These are phyloP conservation scores for Akebia trifoliata DNA, from an alignment of 164 flowering plant genomes.

Conservation along the genomic window DNA sequence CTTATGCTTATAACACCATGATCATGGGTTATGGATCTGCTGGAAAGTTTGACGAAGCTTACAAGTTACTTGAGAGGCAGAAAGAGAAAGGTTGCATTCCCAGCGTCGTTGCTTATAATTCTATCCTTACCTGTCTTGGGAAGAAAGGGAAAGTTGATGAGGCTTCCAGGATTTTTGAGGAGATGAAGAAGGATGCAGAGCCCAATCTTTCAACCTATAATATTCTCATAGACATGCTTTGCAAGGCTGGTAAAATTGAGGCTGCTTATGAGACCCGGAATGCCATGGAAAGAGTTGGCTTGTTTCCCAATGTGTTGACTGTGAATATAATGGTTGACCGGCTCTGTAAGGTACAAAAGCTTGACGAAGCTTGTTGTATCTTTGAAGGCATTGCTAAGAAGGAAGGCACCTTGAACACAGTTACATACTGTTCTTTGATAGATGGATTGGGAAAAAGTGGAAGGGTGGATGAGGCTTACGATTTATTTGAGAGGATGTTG, in stretches of 20 bases:
- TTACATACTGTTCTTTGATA: constrained; percentile 78
- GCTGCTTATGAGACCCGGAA: constrained; percentile 51
- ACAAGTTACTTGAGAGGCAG: constrained; percentile 73
- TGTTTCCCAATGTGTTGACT: constrained; percentile 80
- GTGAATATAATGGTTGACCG: constrained; percentile 88
- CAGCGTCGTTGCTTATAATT: constrained; percentile 80
- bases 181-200: constrained; percentile 80
- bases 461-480: constrained; percentile 80
- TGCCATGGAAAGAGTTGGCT: constrained; percentile 68
- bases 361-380: constrained; percentile 73
- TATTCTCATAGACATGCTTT: constrained; percentile 81
- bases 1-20: constrained; percentile 93
- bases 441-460: constrained; percentile 79
- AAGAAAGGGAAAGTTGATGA: constrained; percentile 65
- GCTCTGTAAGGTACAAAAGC: constrained; percentile 62
- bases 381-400: constrained; percentile 63
- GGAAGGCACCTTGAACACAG: constrained; percentile 54
- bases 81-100: constrained; percentile 81
- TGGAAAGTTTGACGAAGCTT: constrained; percentile 84
- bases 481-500: constrained; percentile 72
- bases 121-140: constrained; percentile 81
- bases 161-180: constrained; percentile 59
- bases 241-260: constrained; percentile 60
- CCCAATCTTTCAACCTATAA: constrained; percentile 79
- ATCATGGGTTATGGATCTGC: constrained; percentile 90